Conservation (phyloP, 2,329 filamentous ascomycete species). For the Xylariaceae sp. region DNA sequence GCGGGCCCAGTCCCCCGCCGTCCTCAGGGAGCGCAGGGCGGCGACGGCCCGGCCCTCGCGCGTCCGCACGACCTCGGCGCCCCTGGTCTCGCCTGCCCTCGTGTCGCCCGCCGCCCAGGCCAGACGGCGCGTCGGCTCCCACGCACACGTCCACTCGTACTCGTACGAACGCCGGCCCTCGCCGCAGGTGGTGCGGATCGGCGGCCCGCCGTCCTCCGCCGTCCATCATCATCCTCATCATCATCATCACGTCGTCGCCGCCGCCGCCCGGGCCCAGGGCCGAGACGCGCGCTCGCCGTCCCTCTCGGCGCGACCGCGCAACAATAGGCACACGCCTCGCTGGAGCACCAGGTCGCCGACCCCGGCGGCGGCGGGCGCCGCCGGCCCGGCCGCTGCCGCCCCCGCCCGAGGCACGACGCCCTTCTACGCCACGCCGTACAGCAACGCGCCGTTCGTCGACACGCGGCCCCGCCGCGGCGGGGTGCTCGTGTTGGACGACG, state of each 20-base stretch:
- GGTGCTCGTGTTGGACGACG: conserved; percentile 23
- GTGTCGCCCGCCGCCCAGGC: conserved; percentile 31
- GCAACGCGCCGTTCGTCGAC: conserved; percentile 47
- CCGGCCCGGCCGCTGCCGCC: conserved; percentile 2
- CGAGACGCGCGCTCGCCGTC: conserved; percentile 54
- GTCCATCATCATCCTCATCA: not conserved
- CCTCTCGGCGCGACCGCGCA: conserved; percentile 17
- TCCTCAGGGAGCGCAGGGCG: conserved; percentile 30
- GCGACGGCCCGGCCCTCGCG: conserved; percentile 39
- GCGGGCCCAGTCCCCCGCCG: conserved; percentile 33
- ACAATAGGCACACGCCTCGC: conserved; percentile 39
- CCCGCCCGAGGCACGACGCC: conserved; percentile 41
- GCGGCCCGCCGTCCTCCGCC: conserved; percentile 21
- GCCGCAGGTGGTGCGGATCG: conserved; percentile 25
- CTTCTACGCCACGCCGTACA: conserved; percentile 68
- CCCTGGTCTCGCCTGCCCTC: conserved; percentile 27
- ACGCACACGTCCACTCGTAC: conserved; percentile 33
- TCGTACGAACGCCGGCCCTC: conserved; percentile 30
- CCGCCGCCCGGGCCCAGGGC: conserved; percentile 29
- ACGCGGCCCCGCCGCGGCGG: conserved; percentile 23
- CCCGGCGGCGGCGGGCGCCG: conserved; percentile 21
- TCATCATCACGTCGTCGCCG: conserved; percentile 16
- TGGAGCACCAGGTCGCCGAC: conserved; percentile 43
- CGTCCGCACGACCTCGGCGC: conserved; percentile 46
- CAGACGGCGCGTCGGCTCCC: conserved; percentile 40